phyloP scores from a whole-genome alignment of 1,139 yeast species.

The Pneumocystis canis region DNA sequence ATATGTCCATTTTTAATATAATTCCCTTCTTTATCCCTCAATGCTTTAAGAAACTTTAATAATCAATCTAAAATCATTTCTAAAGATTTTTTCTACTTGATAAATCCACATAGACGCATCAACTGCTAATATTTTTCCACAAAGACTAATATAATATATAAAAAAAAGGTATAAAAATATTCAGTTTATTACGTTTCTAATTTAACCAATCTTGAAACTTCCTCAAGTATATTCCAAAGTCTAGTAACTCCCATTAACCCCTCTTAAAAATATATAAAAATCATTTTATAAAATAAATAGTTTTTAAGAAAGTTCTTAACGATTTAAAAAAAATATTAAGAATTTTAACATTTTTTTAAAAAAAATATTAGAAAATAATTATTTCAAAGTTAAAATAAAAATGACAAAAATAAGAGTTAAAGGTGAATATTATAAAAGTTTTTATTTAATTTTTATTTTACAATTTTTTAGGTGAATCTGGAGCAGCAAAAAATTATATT shows the following conservation, averaged over 20 bases:
- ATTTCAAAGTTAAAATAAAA: not conserved
- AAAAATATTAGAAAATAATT: not conserved
- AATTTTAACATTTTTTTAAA: not conserved
- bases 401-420: constrained; percentile 12
- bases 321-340: too few species aligned
- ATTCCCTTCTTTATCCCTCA: constrained; percentile 73
- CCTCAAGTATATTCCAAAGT: constrained; percentile 83
- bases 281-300: not conserved
- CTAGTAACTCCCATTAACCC: constrained; percentile 81
- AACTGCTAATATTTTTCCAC: constrained; percentile 66
- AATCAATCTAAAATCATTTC: not conserved
- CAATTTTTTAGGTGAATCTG: constrained; percentile 32
- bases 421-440: not conserved
- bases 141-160: constrained; percentile 10
- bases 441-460: not conserved
- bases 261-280: not conserved
- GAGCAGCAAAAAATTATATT: constrained; percentile 84
- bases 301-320: not conserved
- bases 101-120: constrained; percentile 99
- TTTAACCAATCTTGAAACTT: constrained; percentile 79
- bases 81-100: constrained; percentile 30
- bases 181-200: constrained; percentile 51
- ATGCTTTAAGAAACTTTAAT: constrained; percentile 61
- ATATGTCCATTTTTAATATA: constrained; percentile 69
- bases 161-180: not conserved